These are phyloP conservation scores for Chlorella sp. DNA, from an alignment of 139 green algal species.

Conservation along the genomic window DNA sequence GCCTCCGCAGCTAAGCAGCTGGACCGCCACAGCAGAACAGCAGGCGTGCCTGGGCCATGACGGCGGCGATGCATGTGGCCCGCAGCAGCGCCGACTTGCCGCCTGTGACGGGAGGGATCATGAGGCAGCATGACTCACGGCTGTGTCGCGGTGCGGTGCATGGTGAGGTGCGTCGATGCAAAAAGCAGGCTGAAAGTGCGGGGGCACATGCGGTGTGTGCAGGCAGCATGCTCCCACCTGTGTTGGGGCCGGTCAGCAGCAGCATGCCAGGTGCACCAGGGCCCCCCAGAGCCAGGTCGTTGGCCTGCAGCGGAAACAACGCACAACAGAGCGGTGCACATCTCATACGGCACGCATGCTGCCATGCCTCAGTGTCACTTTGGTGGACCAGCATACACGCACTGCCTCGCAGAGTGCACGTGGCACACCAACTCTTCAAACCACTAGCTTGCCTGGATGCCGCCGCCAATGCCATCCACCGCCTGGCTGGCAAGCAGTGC, in stretches of 20 bases:
- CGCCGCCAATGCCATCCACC: slow-evolving; percentile 16
- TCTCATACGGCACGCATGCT: no score
- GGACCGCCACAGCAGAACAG: neutral
- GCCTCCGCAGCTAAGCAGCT: no score
- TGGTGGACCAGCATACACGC: no score
- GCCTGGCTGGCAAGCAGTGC: slow-evolving; percentile 46
- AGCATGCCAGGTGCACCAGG: slow-evolving; percentile 31
- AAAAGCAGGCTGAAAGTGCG: no score
- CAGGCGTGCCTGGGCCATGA: slow-evolving; percentile 57
- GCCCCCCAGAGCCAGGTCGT: slow-evolving; percentile 66
- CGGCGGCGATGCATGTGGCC: slow-evolving; percentile 52
- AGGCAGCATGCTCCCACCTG: neutral
- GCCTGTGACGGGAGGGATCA: slow-evolving; percentile 26
- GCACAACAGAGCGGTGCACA: no score
- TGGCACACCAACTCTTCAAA: no score
- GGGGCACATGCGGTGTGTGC: no score
- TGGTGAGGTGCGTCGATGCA: no score
- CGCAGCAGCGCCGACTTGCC: slow-evolving; percentile 70
- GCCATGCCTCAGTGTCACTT: no score
- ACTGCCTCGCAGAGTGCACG: no score
- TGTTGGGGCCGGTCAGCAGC: slow-evolving; percentile 78
- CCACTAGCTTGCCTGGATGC: slow-evolving; percentile 27
- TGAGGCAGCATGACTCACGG: no score
- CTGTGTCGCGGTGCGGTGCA: no score
- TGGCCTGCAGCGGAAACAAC: slow-evolving; percentile 39